Conservation (phyloP, 768 basidiomycete genomes). For the Dictyophora rubrovolvata region DNA sequence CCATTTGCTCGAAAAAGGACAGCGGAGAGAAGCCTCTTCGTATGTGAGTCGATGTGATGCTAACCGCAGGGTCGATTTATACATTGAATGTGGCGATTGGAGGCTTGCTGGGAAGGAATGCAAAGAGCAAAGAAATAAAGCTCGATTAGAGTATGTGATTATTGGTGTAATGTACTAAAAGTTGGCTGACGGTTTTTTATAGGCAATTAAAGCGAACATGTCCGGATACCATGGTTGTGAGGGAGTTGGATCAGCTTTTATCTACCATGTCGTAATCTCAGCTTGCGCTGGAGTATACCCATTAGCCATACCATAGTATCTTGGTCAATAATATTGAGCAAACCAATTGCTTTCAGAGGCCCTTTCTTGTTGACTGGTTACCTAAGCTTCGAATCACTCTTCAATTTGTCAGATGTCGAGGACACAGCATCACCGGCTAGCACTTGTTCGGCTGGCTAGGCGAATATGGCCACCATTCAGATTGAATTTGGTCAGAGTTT, state of each 20-base stretch:
- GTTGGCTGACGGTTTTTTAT: conserved; percentile 9
- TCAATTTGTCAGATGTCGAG: no score
- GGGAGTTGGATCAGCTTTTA: conserved; percentile 64
- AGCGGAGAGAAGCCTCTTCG: conserved; percentile 59
- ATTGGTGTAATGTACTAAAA: neutral
- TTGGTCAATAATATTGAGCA: no score
- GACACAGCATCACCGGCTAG: no score
- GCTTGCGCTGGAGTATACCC: neutral
- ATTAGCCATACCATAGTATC: neutral
- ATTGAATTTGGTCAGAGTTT: no score
- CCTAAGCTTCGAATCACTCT: no score
- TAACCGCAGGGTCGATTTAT: conserved; percentile 74
- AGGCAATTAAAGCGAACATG: conserved; percentile 66
- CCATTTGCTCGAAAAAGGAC: conserved; percentile 65
- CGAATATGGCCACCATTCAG: no score
- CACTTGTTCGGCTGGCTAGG: no score
- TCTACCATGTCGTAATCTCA: conserved; percentile 57
- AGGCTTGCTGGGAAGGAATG: conserved; percentile 78
- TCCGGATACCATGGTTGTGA: conserved; percentile 69
- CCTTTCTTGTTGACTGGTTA: no score
- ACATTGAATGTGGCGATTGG: conserved; percentile 88
- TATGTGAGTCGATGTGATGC: conserved; percentile 84
- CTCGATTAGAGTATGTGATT: conserved; percentile 66
- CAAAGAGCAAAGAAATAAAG: conserved; percentile 81
- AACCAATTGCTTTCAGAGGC: no score